A percentile compares a stretch with the other conserved stretches of the same genome.
Conservation (phyloP, 164 flowering plant species). For the Liriodendron chinense region DNA sequence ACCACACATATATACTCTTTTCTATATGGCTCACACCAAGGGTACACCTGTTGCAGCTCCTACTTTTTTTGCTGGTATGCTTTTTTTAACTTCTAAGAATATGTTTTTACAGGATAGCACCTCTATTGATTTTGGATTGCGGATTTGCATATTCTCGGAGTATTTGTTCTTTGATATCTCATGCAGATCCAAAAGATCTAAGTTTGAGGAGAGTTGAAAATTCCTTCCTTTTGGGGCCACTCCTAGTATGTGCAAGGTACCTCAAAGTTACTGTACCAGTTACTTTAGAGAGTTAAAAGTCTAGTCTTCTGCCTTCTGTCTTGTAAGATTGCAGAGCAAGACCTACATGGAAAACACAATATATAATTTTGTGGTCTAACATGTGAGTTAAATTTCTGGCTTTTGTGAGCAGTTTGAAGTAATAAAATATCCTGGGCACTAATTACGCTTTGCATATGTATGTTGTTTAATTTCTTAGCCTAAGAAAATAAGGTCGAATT, state of each 20-base stretch:
- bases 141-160: neutral
- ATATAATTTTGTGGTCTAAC: neutral
- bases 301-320: neutral
- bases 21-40: constrained; percentile 73
- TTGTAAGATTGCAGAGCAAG: too few relatives aligned
- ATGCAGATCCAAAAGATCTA: constrained; percentile 82
- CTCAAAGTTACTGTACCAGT: neutral
- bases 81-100: neutral
- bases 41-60: constrained; percentile 87
- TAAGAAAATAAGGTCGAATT: neutral
- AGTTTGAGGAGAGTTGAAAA: constrained; percentile 62
- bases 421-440: neutral
- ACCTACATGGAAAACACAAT: neutral
- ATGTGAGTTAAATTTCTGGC: neutral
- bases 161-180: constrained; percentile 1
- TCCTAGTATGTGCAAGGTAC: constrained; percentile 79
- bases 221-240: constrained; percentile 83
- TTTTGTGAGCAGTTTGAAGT: neutral
- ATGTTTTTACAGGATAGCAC: neutral
- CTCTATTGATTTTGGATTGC: neutral
- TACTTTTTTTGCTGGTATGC: constrained; percentile 79
- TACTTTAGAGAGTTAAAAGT: neutral
- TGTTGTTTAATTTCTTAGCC: neutral
- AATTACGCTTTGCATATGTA: neutral
- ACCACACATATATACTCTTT: constrained; percentile 82